These are phyloP conservation scores for Eucalyptus sideroxylon DNA, from an alignment of 345 rosid genomes.

Conservation along the genomic window DNA sequence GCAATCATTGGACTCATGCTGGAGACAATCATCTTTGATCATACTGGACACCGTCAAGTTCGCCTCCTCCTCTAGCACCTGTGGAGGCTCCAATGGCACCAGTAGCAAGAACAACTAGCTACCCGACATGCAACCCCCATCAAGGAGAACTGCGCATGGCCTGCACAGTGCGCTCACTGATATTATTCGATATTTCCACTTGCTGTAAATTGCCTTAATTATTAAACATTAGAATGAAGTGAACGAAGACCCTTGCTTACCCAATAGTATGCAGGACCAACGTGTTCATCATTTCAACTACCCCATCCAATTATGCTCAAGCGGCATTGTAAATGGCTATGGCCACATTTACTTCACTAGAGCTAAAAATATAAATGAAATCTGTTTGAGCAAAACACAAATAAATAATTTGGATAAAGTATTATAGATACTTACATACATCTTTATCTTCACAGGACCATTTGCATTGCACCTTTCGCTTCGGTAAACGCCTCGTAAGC, in stretches of 20 bases:
- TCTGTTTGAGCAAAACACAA: too few relatives aligned
- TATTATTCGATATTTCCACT: accelerated
- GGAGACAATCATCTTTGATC: accelerated
- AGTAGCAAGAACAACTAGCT: accelerated
- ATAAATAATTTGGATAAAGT: too few relatives aligned
- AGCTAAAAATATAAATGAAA: accelerated
- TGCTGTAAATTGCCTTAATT: accelerated
- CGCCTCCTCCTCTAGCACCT: too few relatives aligned
- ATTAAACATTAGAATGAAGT: too few relatives aligned
- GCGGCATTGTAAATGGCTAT: accelerated
- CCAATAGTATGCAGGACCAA: too few relatives aligned
- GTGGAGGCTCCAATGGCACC: too few relatives aligned
- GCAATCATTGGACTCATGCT: accelerated
- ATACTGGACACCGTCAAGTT: accelerated
- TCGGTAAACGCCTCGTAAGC: accelerated
- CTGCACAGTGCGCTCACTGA: accelerated
- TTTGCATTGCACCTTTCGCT: accelerated
- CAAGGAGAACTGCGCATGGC: too few relatives aligned
- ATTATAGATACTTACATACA: accelerated
- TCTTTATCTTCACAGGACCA: accelerated
- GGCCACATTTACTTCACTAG: too few relatives aligned
- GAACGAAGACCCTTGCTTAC: accelerated
- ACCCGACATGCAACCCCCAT: accelerated
- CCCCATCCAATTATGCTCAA: accelerated
- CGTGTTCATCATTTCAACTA: too few relatives aligned